Evolutionary conservation across 1,284 basidiomycete species (phyloP), one percentile per base, ranked within the genome.

Genomic region (Bondarzewia mesenterica): DNA sequence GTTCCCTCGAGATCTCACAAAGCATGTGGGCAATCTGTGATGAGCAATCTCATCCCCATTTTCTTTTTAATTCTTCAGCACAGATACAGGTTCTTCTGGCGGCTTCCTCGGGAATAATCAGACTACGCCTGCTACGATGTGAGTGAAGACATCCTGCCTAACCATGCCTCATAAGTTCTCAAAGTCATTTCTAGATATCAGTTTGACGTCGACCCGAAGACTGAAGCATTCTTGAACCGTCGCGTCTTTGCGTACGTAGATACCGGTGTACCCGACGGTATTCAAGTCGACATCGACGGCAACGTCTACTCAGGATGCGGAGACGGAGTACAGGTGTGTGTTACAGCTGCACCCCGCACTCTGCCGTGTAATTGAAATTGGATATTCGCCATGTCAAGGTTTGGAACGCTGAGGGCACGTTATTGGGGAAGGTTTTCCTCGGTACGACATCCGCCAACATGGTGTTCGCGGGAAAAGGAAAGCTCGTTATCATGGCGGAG

Each of bases 401-500:
- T 2, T 89, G 80, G 76, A 77, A 79, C 58, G 57, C 73, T 0
- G 58, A 72, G 14, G 86, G 86, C 2, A 74, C 69, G 2, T 68
- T 89, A 2, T 65, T 90, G 8, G 86, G 87, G 38, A 90, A 89
- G 63, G 81, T 90, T 60, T 88, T 82, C 66, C 52, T 82, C 0
- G 80, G 78, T 15, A 69, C 63, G 3, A 70, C 69, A 0, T 71
- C 75, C 4, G 75, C 85, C 22, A 85, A 89, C 60, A 69, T 83
- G 67, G 74, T 78, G 10, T 89, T 89, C 58, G 82, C 82, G 0
- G 77, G 77, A 0, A 63, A 73, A 50, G 78, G 79, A 2, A 66
- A 77, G 10, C 71, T 89, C 39, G 72, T 88, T 29, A 82, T 90
- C 51, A 61, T 84, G 52, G 80, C 77, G 0, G 85, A 88, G 62